Evolutionary conservation across 768 basidiomycete species (phyloP).

Genomic region (Rhizopogon sp.): DNA sequence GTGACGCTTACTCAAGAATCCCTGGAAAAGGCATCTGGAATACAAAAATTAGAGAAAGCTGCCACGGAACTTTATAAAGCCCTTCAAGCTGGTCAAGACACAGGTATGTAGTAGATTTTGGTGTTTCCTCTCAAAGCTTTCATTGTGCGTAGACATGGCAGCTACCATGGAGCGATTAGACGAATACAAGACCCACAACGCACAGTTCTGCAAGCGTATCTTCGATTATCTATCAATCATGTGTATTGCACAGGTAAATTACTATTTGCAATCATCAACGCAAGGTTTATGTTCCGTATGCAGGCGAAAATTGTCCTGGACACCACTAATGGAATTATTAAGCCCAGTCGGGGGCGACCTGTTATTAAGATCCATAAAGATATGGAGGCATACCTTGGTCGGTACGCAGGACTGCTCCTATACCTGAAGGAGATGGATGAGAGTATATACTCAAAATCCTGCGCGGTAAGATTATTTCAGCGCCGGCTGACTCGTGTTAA

Average conservation of each 20-base stretch:
- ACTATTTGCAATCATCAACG: not conserved
- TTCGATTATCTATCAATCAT: slow-evolving; percentile 88
- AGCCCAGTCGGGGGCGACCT: slow-evolving; percentile 38
- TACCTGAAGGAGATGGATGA: slow-evolving; percentile 98
- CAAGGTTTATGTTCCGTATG: not conserved
- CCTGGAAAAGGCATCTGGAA: slow-evolving; percentile 71
- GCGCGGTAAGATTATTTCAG: slow-evolving; percentile 59
- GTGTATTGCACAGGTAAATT: slow-evolving; percentile 82
- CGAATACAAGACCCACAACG: slow-evolving; percentile 86
- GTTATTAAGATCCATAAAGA: slow-evolving; percentile 57
- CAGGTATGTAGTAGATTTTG: slow-evolving; percentile 43
- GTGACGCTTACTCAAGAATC: slow-evolving; percentile 84
- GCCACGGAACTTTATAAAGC: slow-evolving; percentile 93
- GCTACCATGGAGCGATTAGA: slow-evolving; percentile 90
- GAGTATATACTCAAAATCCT: slow-evolving; percentile 78
- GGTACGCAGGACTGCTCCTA: slow-evolving; percentile 85
- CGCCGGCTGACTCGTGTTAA: not conserved
- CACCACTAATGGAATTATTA: slow-evolving; percentile 54
- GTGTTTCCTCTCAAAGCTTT: not conserved
- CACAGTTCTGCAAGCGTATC: slow-evolving; percentile 90
- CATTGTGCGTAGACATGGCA: slow-evolving; percentile 69
- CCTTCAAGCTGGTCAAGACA: slow-evolving; percentile 82
- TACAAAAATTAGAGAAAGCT: slow-evolving; percentile 76
- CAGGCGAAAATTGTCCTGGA: slow-evolving; percentile 69
- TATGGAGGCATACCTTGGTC: slow-evolving; percentile 79